Conservation (phyloP, 108 stramenopile species). For the Discostella pseudostelligera region DNA sequence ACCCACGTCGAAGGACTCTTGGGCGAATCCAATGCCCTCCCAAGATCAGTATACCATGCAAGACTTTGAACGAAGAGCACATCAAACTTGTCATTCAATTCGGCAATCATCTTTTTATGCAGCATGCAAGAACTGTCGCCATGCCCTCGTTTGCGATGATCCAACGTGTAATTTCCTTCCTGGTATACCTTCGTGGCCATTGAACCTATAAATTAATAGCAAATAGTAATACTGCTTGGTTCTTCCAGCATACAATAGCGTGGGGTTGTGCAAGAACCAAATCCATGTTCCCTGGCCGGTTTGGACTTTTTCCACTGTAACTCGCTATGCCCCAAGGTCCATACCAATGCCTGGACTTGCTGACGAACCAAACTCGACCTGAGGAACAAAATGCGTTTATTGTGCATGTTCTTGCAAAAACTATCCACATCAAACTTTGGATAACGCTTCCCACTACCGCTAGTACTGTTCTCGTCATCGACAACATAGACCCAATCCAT, state of each 20-base stretch:
- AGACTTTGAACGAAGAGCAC: conserved; percentile 17
- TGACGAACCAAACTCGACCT: conserved; percentile 22
- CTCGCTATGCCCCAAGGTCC: conserved; percentile 17
- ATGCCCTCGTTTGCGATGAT: background rate
- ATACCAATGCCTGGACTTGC: conserved; percentile 18
- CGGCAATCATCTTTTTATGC: background rate
- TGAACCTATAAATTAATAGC: conserved; percentile 10
- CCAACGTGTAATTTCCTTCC: conserved; percentile 18
- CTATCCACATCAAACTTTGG: conserved; percentile 18
- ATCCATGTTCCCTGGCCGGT: background rate
- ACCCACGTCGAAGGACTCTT: conserved; percentile 18
- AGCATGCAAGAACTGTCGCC: conserved; percentile 13
- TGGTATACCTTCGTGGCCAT: conserved; percentile 21
- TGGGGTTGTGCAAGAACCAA: background rate
- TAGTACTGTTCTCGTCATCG: conserved; percentile 1
- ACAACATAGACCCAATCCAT: conserved; percentile 7
- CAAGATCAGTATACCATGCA: conserved; percentile 3
- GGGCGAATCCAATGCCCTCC: conserved; percentile 1
- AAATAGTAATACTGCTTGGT: conserved; percentile 12
- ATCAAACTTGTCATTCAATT: conserved; percentile 10
- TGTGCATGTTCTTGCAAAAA: conserved; percentile 13
- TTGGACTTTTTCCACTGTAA: conserved; percentile 8
- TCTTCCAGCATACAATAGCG: conserved; percentile 8
- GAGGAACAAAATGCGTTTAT: conserved; percentile 17
- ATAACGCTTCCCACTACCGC: conserved; percentile 8